Evolutionary conservation across 148 eudicot genomes (phyloP).

Genomic region (Salicornia ramosissima): DNA sequence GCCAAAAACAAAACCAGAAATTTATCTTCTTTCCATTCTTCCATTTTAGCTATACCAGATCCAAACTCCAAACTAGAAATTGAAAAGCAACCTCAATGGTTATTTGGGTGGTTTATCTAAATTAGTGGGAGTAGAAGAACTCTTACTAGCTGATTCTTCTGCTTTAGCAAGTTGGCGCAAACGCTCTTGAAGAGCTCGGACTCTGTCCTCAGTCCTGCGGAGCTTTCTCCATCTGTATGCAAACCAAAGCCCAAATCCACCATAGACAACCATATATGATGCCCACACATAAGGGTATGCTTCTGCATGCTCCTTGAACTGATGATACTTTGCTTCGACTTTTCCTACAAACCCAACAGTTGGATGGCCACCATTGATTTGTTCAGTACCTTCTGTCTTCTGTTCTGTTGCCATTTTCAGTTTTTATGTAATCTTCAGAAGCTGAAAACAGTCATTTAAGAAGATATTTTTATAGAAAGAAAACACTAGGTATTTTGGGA

Average conservation of each 20-base stretch:
- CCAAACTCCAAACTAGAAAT: not conserved
- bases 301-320: conserved; percentile 62
- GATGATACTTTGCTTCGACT: conserved; percentile 44
- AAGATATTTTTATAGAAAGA: not conserved
- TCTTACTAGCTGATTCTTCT: conserved; percentile 35
- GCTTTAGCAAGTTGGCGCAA: conserved; percentile 54
- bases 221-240: conserved; percentile 78
- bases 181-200: conserved; percentile 67
- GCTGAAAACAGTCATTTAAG: conserved; percentile 6
- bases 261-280: conserved; percentile 73
- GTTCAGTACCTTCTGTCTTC: conserved; percentile 32
- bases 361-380: conserved; percentile 22
- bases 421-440: not conserved
- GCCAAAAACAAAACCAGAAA: not conserved
- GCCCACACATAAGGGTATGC: conserved; percentile 86
- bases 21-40: not conserved
- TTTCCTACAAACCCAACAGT: conserved; percentile 31
- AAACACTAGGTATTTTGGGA: not conserved
- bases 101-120: conserved; percentile 31
- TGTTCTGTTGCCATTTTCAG: conserved; percentile 37
- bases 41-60: not conserved
- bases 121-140: conserved; percentile 21
- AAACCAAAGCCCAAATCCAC: conserved; percentile 73
- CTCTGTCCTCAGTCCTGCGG: conserved; percentile 67
- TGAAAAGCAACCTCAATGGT: not conserved